Evolutionary conservation across 495 filamentous ascomycete genomes (phyloP).

Genomic region (Tuber umbilicatum): DNA sequence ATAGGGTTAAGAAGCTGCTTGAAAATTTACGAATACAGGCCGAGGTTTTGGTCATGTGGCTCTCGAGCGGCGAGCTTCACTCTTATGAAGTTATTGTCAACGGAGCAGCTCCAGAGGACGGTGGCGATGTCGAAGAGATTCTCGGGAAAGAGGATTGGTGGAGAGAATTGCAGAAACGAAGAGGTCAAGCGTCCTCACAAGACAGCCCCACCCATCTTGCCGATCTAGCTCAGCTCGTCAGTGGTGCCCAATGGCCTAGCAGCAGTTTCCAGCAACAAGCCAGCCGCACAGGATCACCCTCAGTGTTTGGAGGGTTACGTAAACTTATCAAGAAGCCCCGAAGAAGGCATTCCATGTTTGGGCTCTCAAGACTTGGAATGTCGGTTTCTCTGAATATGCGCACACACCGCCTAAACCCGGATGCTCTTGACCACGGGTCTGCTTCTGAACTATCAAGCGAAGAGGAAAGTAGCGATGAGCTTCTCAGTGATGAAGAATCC

Average conservation of each 20-base stretch:
- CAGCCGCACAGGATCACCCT: conserved; percentile 39
- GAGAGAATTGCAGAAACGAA: conserved; percentile 61
- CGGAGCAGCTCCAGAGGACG: conserved; percentile 47
- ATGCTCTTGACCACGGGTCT: conserved; percentile 55
- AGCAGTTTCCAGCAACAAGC: conserved; percentile 53
- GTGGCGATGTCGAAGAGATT: conserved; percentile 53
- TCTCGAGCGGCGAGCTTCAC: conserved; percentile 64
- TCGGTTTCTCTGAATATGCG: conserved; percentile 62
- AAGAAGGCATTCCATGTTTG: conserved; percentile 57
- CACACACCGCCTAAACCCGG: conserved; percentile 63
- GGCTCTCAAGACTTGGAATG: conserved; percentile 56
- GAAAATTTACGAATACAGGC: conserved; percentile 78
- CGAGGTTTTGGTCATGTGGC: conserved; percentile 71
- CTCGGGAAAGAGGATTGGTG: conserved; percentile 74
- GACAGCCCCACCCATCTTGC: conserved; percentile 41
- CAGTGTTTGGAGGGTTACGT: conserved; percentile 23
- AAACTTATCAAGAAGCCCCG: conserved; percentile 33
- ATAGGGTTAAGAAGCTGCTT: conserved; percentile 64
- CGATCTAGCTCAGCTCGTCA: conserved; percentile 41
- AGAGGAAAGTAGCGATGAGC: conserved; percentile 47
- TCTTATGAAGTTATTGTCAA: conserved; percentile 76
- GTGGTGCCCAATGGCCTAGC: conserved; percentile 49
- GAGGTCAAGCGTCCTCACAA: conserved; percentile 44
- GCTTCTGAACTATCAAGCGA: conserved; percentile 45
- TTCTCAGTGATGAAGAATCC: conserved; percentile 46